These are phyloP conservation scores for Solidago caesia DNA, from an alignment of 129 eudicot genomes.

Conservation along the genomic window DNA sequence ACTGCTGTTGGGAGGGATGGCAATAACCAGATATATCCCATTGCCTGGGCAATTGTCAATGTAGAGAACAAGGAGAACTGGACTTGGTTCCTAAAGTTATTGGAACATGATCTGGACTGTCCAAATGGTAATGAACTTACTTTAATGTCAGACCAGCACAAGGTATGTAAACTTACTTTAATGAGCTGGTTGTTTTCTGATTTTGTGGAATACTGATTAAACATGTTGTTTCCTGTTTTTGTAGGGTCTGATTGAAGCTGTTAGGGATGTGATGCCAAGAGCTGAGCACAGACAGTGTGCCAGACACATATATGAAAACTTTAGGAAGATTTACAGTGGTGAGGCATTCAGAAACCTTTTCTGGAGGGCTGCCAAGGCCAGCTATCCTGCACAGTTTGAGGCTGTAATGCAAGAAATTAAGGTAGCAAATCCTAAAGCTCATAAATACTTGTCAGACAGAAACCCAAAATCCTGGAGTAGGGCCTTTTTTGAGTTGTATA, in stretches of 20 bases:
- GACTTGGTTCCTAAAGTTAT: too few relatives aligned
- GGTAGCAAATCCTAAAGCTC: background rate
- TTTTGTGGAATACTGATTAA: too few relatives aligned
- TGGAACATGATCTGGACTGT: too few relatives aligned
- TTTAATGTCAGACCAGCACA: too few relatives aligned
- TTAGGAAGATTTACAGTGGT: background rate
- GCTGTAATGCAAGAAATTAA: background rate
- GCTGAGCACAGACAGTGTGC: slow-evolving; percentile 4
- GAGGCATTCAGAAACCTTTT: background rate
- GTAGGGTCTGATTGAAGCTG: background rate
- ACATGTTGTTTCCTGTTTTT: too few relatives aligned
- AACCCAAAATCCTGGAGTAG: background rate
- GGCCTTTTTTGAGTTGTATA: background rate
- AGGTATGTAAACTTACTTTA: too few relatives aligned
- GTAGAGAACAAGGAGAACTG: too few relatives aligned
- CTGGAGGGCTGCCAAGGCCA: background rate
- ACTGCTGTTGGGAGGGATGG: too few relatives aligned
- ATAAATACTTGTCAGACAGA: background rate
- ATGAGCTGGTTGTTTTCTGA: too few relatives aligned
- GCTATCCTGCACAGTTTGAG: background rate
- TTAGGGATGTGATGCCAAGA: background rate
- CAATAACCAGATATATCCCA: too few relatives aligned
- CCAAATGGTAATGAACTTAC: too few relatives aligned
- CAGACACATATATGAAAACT: background rate
- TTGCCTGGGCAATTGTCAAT: too few relatives aligned